A percentile compares a stretch with the other conserved stretches of the same genome.
These are phyloP conservation scores for Picochlorum sp. DNA, from an alignment of 139 green algal genomes.

Conservation along the genomic window DNA sequence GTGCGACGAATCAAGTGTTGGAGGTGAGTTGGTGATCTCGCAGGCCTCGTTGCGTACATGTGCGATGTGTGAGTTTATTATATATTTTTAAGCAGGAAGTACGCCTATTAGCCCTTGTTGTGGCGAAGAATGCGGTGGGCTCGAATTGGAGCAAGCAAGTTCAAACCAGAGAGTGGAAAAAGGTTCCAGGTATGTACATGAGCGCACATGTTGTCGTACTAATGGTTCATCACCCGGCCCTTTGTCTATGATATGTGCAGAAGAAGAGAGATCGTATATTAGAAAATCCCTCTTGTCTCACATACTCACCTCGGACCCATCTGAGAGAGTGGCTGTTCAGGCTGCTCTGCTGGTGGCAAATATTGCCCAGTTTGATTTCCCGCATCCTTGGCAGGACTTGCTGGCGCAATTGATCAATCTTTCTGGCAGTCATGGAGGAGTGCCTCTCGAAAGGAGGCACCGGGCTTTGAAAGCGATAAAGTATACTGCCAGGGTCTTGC, in stretches of 20 bases:
- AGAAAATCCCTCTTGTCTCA: constrained; percentile 22
- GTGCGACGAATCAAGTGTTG: constrained; percentile 7
- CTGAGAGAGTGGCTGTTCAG: constrained; percentile 52
- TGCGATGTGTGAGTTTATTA: neutral
- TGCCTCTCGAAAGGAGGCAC: constrained; percentile 20
- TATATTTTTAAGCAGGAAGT: constrained; percentile 35
- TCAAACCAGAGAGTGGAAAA: constrained; percentile 49
- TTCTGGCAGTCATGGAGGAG: constrained; percentile 10
- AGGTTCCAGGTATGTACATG: constrained; percentile 9
- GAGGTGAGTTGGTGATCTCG: constrained; percentile 1
- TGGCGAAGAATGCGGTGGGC: constrained; percentile 75
- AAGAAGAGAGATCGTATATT: constrained; percentile 54
- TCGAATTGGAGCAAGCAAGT: constrained; percentile 71
- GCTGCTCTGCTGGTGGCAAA: constrained; percentile 62
- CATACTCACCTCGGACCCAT: constrained; percentile 45
- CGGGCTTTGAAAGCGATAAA: constrained; percentile 54
- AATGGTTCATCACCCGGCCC: no score
- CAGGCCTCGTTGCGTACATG: no score
- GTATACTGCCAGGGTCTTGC: constrained; percentile 50
- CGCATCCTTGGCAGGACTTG: constrained; percentile 11
- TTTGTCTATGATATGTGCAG: neutral
- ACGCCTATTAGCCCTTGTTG: constrained; percentile 56
- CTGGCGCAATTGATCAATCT: constrained; percentile 11
- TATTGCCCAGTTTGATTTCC: constrained; percentile 65
- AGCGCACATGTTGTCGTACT: no score